Percentiles rank a stretch among this genome's conserved stretches.
phyloP scores from a whole-genome alignment of 1,139 yeast species.

The Debaryomyces nepalensis region DNA sequence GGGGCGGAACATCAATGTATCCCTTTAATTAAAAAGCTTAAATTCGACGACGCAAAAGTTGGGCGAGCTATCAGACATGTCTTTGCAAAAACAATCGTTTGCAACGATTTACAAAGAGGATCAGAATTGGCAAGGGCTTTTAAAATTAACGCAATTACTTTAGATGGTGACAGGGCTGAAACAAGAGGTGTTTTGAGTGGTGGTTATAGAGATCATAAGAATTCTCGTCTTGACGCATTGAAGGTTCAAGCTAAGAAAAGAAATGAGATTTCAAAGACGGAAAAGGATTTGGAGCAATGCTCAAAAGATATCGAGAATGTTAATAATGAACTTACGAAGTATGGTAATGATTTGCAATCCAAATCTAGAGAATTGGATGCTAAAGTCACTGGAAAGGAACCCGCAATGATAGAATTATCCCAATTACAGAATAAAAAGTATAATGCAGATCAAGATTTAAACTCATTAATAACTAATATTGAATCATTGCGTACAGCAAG shows the following conservation, averaged over 20 bases:
- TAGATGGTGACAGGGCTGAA: constrained; percentile 91
- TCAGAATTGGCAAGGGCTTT: constrained; percentile 65
- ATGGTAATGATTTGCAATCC: constrained; percentile 51
- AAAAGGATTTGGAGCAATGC: constrained; percentile 29
- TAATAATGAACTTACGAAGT: constrained; percentile 33
- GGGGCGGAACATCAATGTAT: constrained; percentile 59
- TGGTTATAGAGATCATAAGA: constrained; percentile 77
- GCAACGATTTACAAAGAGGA: constrained; percentile 71
- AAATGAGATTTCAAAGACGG: constrained; percentile 47
- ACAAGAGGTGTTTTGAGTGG: constrained; percentile 85
- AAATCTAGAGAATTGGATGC: constrained; percentile 43
- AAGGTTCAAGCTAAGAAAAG: constrained; percentile 57
- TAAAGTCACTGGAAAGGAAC: constrained; percentile 46
- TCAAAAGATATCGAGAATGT: constrained; percentile 27
- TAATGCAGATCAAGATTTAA: constrained; percentile 48
- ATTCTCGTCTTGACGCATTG: constrained; percentile 73
- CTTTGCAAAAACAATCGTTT: constrained; percentile 81
- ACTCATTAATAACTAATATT: constrained; percentile 28
- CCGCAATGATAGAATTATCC: constrained; percentile 46
- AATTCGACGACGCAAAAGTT: constrained; percentile 54
- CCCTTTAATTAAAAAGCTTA: constrained; percentile 76
- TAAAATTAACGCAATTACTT: constrained; percentile 77
- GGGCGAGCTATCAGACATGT: constrained; percentile 74
- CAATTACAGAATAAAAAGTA: constrained; percentile 45
- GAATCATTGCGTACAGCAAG: constrained; percentile 29